Conservation (phyloP, 768 basidiomycete species). For the Fomitopsis serialis region DNA sequence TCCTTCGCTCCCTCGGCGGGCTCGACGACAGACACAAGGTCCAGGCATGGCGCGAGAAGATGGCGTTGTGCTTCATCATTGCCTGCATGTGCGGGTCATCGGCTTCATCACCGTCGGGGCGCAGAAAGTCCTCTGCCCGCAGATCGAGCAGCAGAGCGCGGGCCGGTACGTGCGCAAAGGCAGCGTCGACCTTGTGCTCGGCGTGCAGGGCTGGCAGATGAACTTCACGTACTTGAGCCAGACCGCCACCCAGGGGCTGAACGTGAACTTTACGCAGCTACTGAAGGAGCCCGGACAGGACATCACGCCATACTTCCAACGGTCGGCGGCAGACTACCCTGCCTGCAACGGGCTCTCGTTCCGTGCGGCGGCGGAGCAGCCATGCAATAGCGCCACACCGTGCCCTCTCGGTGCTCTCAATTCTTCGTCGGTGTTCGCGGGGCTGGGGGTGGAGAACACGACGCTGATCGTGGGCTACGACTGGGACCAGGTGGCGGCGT, state of each 20-base stretch:
- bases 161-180: conserved; percentile 49
- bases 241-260: conserved; percentile 26
- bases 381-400: conserved; percentile 51
- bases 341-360: conserved; percentile 60
- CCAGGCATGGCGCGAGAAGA: conserved; percentile 98
- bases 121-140: conserved; percentile 87
- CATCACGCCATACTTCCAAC: conserved; percentile 82
- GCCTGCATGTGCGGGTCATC: conserved; percentile 68
- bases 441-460: conserved; percentile 65
- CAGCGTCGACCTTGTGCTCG: conserved; percentile 55
- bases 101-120: conserved; percentile 95
- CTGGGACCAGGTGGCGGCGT: conserved; percentile 80
- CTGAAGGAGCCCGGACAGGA: conserved; percentile 70
- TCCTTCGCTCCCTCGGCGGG: conserved; percentile 71
- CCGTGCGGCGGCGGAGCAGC: conserved; percentile 65
- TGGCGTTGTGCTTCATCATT: conserved; percentile 87
- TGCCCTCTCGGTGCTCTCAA: conserved; percentile 69
- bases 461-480: conserved; percentile 75
- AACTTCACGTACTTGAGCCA: conserved; percentile 53
- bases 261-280: conserved; percentile 56
- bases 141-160: conserved; percentile 36
- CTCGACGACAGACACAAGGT: conserved; percentile 71
- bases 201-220: conserved; percentile 71
- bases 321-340: conserved; percentile 58
- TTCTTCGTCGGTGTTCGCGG: conserved; percentile 46